These are phyloP conservation scores for Seiridium unicorne DNA, from an alignment of 2,329 filamentous ascomycete genomes.

Conservation along the genomic window DNA sequence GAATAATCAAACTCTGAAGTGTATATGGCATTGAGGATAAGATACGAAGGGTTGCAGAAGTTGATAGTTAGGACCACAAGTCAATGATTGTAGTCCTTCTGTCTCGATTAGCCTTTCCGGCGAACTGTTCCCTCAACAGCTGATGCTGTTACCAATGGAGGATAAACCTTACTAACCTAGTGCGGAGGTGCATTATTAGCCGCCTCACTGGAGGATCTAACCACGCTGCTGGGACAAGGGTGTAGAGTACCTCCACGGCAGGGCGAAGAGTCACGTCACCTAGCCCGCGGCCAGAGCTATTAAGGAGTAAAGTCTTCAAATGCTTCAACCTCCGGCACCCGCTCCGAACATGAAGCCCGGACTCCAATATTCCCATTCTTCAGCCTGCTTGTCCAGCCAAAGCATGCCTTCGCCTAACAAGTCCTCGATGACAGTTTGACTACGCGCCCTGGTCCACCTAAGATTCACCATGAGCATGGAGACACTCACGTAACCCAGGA, in stretches of 20 bases:
- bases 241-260: conserved; percentile 10
- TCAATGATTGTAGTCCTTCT: no score
- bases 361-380: conserved; percentile 93
- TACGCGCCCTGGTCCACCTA: conserved; percentile 78
- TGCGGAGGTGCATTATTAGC: no score
- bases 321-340: conserved; percentile 12
- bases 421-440: conserved; percentile 89
- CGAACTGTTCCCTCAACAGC: no score
- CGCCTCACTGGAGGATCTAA: no score
- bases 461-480: conserved; percentile 87
- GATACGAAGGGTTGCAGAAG: no score
- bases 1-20: no score
- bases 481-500: conserved; percentile 86
- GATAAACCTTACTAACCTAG: no score
- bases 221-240: conserved; percentile 13
- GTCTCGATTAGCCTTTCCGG: no score
- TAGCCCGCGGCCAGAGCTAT: conserved; percentile 11
- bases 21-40: no score
- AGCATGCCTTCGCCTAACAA: conserved; percentile 84
- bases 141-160: no score
- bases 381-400: conserved; percentile 85
- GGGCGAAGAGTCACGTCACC: conserved; percentile 14
- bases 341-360: conserved; percentile 56
- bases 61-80: no score
- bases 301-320: conserved; percentile 11